Evolutionary conservation across 2,329 filamentous ascomycete species (phyloP), one percentile per base, ranked within the genome.

Genomic region (Colletotrichum eremochloae): DNA sequence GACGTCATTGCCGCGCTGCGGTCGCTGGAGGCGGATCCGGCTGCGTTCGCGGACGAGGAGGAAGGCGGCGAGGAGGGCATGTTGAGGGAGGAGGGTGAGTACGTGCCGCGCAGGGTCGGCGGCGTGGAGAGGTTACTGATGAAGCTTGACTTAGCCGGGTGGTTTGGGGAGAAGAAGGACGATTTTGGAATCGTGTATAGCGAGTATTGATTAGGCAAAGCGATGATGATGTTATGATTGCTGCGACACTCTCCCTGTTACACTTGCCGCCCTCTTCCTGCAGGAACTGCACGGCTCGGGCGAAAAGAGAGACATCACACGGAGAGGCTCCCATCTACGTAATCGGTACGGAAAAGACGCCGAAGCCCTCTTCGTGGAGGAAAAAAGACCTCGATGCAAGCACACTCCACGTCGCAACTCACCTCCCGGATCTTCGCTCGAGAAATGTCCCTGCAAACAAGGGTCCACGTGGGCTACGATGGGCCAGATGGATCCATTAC

Each of bases 81-180:
- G 29, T 68, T 79, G 44, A 77, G 80, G 48, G 85, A 87, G 42
- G 83, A 84, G 50, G 86, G 84, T 0, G 82, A 81, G 74, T 97
- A 94, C 79, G 86, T 91, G 40, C 92, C 94, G 1, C 87, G 90
- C 74, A 90, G 92, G 72, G 89, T 94, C 4, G 94, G 94, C 0
- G 93, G 94, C 1, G 90, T 98, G 57, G 94, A 97, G 83, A 87
- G 93, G 71, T 82, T 98, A 79, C 81, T 98, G 79, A 97, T 97
- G 94, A 97, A 97, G 84, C 84, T 98, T 76, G 95, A 97, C 78
- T 90, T 90, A 80, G 89, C 88, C 29, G 87, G 82, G 66, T 90
- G 88, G 88, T 87, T 89, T 74, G 84, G 80, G 6, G 78, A 80
- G 44, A 71, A 76, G 64, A 77, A 77, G 57, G 76, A 70, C 20